phyloP scores from a whole-genome alignment of 441 rosid genomes.

The Populus hybrid region DNA sequence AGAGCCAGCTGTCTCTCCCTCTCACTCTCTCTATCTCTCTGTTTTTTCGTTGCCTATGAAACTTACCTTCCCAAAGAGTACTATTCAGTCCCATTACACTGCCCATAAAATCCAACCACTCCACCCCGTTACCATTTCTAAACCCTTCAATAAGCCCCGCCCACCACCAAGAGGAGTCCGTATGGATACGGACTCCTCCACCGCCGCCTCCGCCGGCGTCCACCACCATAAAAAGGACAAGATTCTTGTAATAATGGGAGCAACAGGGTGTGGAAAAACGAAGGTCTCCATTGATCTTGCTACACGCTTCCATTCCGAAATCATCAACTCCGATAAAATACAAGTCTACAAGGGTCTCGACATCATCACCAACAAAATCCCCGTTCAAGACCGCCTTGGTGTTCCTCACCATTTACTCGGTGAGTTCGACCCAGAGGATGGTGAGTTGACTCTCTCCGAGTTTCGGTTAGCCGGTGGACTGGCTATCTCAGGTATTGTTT shows the following conservation, averaged over 20 bases:
- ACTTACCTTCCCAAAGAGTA: background rate
- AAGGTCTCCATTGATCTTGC: conserved; percentile 75
- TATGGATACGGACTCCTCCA: conserved; percentile 33
- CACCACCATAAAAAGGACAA: conserved; percentile 35
- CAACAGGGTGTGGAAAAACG: conserved; percentile 86
- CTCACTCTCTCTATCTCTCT: background rate
- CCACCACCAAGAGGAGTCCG: conserved; percentile 14
- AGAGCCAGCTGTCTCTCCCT: background rate
- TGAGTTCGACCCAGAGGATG: conserved; percentile 31
- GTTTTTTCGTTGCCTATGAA: conserved; percentile 3
- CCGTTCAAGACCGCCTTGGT: conserved; percentile 47
- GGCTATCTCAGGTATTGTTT: conserved; percentile 36
- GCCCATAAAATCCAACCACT: background rate
- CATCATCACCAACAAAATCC: conserved; percentile 75
- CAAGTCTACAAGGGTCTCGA: conserved; percentile 76
- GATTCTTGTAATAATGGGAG: conserved; percentile 75
- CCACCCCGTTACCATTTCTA: background rate
- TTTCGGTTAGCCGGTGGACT: conserved; percentile 50
- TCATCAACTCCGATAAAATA: conserved; percentile 87
- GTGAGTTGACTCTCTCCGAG: conserved; percentile 48
- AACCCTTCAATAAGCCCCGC: background rate
- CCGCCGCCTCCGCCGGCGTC: background rate
- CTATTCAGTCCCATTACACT: conserved; percentile 1
- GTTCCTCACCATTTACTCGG: conserved; percentile 81
- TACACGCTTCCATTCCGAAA: conserved; percentile 43